Base-by-base conservation (phyloP, 208 protist genomes). In the Leishmania major region DNA sequence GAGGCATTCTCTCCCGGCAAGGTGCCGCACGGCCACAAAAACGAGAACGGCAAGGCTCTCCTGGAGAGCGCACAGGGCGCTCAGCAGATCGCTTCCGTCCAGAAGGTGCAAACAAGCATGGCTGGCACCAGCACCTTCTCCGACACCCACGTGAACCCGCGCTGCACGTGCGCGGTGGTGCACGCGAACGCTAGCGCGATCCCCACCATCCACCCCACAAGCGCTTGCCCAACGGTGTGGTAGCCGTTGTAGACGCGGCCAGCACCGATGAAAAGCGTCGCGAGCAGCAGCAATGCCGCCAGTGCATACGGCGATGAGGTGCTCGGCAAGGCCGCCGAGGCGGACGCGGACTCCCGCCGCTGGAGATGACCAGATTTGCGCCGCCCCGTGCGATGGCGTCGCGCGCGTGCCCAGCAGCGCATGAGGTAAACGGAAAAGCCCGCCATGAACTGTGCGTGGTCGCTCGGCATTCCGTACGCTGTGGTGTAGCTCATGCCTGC, bases 401-500 rank as follows among this genome's bases (percentile, higher is more conserved):
- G 73, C 73, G n/a, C 35, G 45, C 45, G 73, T n/a, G 31, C 43
- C 66, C 74, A 79, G 83, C 88, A 45, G 15, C 74, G 82, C 60
- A 86, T 64, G 25, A 96, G 71, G 71, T 92, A 96, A 22, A 83
- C 85, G 53, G 86, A 83, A 40, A 97, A 90, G 67, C 94, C 95
- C 43, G 87, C 88, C 84, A 93, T 94, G 84, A 95, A 97, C 85
- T 96, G 94, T 17, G 94, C 81, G 80, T 96, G 92, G 70, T 93
- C 88, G 75, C 92, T 95, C 1, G 94, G 93, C 91, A 96, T 95
- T 31, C 93, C 93, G 62, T 96, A 81, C 40, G 73, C 5, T 31
- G 87, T 91, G 37, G 81, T 92, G 87, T 92, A 90, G 72, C 81
- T 82, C 60, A 86, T 69, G 4, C 64, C 76, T n/a, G 72, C 79